Evolutionary conservation across 2,329 filamentous ascomycete species (phyloP).

Genomic region (Colletotrichum agaves): DNA sequence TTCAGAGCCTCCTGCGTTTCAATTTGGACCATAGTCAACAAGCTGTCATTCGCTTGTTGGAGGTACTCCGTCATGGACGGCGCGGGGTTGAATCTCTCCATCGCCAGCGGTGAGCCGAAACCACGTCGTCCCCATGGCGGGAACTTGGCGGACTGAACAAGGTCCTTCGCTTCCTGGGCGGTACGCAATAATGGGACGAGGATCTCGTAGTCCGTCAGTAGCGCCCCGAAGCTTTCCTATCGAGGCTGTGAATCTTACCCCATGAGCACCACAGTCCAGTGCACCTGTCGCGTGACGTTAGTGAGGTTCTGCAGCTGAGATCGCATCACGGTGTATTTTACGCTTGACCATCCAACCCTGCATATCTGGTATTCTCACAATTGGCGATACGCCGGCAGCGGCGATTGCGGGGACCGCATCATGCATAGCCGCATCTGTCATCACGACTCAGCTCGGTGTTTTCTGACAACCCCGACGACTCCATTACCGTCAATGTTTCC

Average conservation of each 20-base stretch:
- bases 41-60: constrained; percentile 64
- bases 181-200: constrained; percentile 66
- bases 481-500: constrained; percentile 64
- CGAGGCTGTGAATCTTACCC: constrained; percentile 48
- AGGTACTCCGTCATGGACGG: constrained; percentile 66
- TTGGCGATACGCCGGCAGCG: constrained; percentile 54
- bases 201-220: constrained; percentile 46
- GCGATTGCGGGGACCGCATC: constrained; percentile 64
- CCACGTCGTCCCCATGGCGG: constrained; percentile 65
- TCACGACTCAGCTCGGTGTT: neutral
- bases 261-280: constrained; percentile 67
- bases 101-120: constrained; percentile 66
- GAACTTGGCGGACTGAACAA: constrained; percentile 66
- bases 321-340: constrained; percentile 42
- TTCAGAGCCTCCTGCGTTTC: constrained; percentile 73
- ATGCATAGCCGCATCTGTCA: constrained; percentile 60
- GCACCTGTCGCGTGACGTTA: constrained; percentile 53
- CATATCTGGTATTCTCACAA: constrained; percentile 65
- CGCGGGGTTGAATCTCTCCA: constrained; percentile 59
- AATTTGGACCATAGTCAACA: constrained; percentile 75
- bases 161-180: constrained; percentile 60
- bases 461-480: neutral
- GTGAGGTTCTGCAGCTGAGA: neutral
- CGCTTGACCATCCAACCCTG: constrained; percentile 68
- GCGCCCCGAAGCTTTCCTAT: neutral